These are phyloP conservation scores for Tilletia indica DNA, from an alignment of 1,284 basidiomycete genomes.

Conservation along the genomic window DNA sequence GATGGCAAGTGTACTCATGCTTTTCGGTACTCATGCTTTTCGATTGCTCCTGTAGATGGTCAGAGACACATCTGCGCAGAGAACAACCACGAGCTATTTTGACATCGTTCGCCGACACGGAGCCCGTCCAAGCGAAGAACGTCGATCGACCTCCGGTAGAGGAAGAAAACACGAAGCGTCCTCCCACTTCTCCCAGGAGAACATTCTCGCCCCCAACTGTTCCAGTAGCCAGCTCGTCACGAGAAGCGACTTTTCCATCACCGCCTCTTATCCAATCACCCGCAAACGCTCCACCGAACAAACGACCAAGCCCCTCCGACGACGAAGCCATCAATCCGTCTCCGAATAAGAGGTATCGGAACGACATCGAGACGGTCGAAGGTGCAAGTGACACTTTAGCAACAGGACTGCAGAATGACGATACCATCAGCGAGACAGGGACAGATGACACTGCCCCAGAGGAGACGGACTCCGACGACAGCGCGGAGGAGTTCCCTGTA, in stretches of 20 bases:
- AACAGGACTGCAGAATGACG: too few species aligned
- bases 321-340: too few species aligned
- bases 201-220: not conserved
- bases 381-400: too few species aligned
- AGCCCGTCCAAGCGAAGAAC: not conserved
- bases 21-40: too few species aligned
- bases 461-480: too few species aligned
- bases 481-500: too few species aligned
- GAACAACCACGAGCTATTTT: constrained; percentile 1
- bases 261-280: not conserved
- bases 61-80: constrained; percentile 13
- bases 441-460: too few species aligned
- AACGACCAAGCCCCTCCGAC: not conserved
- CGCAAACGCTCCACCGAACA: not conserved
- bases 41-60: not conserved
- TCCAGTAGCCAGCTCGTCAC: too few species aligned
- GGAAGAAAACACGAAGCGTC: not conserved
- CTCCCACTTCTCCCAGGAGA: not conserved
- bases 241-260: not conserved
- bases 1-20: too few species aligned
- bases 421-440: too few species aligned
- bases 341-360: too few species aligned
- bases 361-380: too few species aligned
- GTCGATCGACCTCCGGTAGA: not conserved
- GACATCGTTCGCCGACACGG: not conserved